Evolutionary conservation across 306 rosid genomes (phyloP), one percentile per base, ranked within the genome.

Genomic region (Medicago arabica): DNA sequence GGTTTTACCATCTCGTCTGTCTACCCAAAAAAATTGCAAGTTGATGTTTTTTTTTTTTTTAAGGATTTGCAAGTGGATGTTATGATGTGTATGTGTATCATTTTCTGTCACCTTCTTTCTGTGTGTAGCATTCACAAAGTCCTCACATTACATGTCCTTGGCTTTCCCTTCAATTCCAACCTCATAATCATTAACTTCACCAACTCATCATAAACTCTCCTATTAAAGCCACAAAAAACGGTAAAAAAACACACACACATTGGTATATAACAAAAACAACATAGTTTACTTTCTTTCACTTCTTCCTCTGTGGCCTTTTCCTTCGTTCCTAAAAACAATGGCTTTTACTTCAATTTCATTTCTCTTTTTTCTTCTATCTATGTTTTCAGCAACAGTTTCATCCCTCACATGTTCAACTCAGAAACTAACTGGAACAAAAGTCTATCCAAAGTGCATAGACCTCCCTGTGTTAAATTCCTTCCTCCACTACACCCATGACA

Each of bases 401-500:
- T 85, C 97, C 2, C 87, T 25, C 7, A 80, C 87, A 55, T 93
- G 98, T 77, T 50, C 80, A 18, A 78, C 97, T 0, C 90, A 87
- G 28, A 80, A 51, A 19, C 80, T 91, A 71, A 60, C 80, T 2
- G 74, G 3, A 64, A 91, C 86, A 79, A 41, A 19, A 2, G 57
- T 80, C 18, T 93, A 72, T 71, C 0, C 77, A 3, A 60, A 82
- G 6, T 93, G 97, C 80, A 0, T 62, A 18, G 96, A 91, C 89
- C 92, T 93, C 34, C 88, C 96, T 2, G 9, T 1, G 1, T 89
- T 93, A 16, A n/a, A 65, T 10, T 66, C 95, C 9, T 87, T 40
- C 85, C 93, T 94, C 46, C 97, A 91, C 46, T 94, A 82, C 84
- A 69, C 90, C 40, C 73, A 82, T 71, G 50, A 91, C 71, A 1